These are phyloP conservation scores for Silene latifolia DNA, from an alignment of 148 eudicot genomes.

Conservation along the genomic window DNA sequence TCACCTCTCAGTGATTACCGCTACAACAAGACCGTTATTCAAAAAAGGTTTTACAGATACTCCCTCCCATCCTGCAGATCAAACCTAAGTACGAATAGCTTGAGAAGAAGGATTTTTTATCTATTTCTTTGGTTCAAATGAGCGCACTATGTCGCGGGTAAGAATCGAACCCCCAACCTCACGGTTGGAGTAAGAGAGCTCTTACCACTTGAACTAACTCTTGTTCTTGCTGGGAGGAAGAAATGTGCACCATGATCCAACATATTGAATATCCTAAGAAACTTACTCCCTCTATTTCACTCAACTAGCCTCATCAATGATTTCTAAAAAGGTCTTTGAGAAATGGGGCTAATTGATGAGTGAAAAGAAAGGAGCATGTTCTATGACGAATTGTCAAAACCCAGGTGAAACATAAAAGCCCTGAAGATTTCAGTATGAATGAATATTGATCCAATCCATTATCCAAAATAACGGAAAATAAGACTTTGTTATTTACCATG, in stretches of 20 bases:
- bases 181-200: too few species aligned
- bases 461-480: not conserved
- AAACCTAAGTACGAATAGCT: not conserved
- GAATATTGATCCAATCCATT: not conserved
- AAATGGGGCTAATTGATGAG: not conserved
- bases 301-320: not conserved
- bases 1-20: not conserved
- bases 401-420: not conserved
- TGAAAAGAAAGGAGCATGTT: not conserved
- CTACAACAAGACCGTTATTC: not conserved
- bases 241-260: not conserved
- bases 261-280: too few species aligned
- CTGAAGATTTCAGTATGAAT: not conserved
- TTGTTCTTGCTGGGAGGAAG: too few species aligned
- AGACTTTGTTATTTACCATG: not conserved
- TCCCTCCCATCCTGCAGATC: not conserved
- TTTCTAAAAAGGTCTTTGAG: not conserved
- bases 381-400: not conserved
- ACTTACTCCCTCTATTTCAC: not conserved
- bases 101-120: too few species aligned
- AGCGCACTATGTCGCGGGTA: too few species aligned
- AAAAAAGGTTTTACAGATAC: not conserved
- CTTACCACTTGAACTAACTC: too few species aligned
- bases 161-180: too few species aligned
- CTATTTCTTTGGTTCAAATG: too few species aligned